Percentiles rank a stretch among this genome's conserved stretches.
These are phyloP conservation scores for Hagleromyces aurorensis DNA, from an alignment of 805 yeast genomes.

Conservation along the genomic window DNA sequence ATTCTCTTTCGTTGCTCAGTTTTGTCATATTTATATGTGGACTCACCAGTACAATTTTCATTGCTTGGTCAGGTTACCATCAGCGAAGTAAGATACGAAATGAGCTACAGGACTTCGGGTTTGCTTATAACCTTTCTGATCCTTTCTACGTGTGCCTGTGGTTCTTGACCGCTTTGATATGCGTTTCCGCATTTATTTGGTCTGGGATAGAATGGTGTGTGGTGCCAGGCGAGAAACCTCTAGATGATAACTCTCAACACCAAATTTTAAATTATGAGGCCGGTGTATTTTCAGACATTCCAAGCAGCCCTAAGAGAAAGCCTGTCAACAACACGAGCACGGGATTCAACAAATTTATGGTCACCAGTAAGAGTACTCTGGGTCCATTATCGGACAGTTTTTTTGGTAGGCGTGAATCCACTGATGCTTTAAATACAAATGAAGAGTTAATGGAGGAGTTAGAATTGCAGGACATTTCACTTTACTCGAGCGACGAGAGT, in stretches of 20 bases:
- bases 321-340: background rate
- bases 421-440: slow-evolving; percentile 1
- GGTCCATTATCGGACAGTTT: slow-evolving; percentile 1
- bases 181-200: slow-evolving; percentile 25
- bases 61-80: slow-evolving; percentile 15
- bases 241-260: slow-evolving; percentile 8
- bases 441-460: slow-evolving; percentile 8
- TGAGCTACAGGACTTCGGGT: slow-evolving; percentile 24
- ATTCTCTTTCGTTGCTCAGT: slow-evolving; percentile 20
- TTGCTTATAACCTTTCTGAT: slow-evolving; percentile 20
- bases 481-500: slow-evolving; percentile 15
- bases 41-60: slow-evolving; percentile 11
- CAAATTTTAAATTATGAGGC: slow-evolving; percentile 10
- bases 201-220: slow-evolving; percentile 32
- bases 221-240: slow-evolving; percentile 9
- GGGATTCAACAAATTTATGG: background rate
- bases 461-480: slow-evolving; percentile 19
- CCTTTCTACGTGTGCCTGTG: slow-evolving; percentile 23
- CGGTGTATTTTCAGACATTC: slow-evolving; percentile 11
- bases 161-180: slow-evolving; percentile 15
- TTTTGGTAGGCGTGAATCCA: slow-evolving; percentile 3
- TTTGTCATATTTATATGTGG: slow-evolving; percentile 19
- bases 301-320: background rate
- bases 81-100: slow-evolving; percentile 14
- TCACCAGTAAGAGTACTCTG: too few species aligned